These are phyloP conservation scores for Pezizomycotina sp. DNA, from an alignment of 2,329 filamentous ascomycete genomes.

Conservation along the genomic window DNA sequence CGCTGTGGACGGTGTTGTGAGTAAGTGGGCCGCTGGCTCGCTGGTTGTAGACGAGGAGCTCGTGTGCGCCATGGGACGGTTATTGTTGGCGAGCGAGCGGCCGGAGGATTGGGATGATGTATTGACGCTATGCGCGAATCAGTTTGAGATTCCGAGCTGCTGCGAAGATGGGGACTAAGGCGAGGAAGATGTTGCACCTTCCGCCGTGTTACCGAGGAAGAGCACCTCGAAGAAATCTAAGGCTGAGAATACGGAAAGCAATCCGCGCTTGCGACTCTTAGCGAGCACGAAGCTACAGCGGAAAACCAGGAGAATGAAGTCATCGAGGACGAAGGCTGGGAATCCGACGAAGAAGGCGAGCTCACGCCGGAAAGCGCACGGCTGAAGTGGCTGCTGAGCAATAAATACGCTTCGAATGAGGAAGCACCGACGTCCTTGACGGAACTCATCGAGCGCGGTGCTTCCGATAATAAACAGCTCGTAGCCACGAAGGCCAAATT, in stretches of 20 bases:
- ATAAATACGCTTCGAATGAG: not conserved
- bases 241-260: constrained; percentile 4
- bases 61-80: constrained; percentile 61
- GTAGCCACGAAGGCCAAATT: constrained; percentile 11
- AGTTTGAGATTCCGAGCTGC: constrained; percentile 53
- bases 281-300: constrained; percentile 26
- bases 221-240: constrained; percentile 6
- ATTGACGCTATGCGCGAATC: constrained; percentile 60
- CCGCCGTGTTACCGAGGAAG: constrained; percentile 5
- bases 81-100: constrained; percentile 49
- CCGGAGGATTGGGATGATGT: constrained; percentile 52
- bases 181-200: constrained; percentile 16
- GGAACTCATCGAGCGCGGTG: too few species aligned
- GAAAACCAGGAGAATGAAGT: constrained; percentile 12
- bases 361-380: constrained; percentile 19
- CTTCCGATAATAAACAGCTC: constrained; percentile 23
- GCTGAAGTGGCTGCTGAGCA: constrained; percentile 1
- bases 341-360: constrained; percentile 11
- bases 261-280: constrained; percentile 5
- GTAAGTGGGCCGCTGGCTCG: constrained; percentile 56
- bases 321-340: constrained; percentile 13
- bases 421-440: too few species aligned
- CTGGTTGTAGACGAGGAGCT: constrained; percentile 61
- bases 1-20: constrained; percentile 62
- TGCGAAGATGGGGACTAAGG: constrained; percentile 25